Percentiles rank a stretch among this genome's conserved stretches.
These are phyloP conservation scores for Earliella scabrosa DNA, from an alignment of 1,284 basidiomycete species.

Conservation along the genomic window DNA sequence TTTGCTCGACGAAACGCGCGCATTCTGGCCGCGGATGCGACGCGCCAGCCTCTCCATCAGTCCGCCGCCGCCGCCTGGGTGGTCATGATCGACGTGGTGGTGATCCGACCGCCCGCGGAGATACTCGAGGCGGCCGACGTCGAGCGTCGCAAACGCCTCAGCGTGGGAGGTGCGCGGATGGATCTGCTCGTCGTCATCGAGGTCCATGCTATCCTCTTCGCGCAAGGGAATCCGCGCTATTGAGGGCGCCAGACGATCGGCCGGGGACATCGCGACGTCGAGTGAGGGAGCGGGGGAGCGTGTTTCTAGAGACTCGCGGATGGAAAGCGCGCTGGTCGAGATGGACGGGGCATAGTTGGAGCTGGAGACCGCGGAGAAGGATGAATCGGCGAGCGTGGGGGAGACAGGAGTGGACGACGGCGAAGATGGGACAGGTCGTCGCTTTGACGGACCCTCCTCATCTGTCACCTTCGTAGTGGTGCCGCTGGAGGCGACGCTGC, in stretches of 20 bases:
- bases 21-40: constrained; percentile 30
- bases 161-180: constrained; percentile 67
- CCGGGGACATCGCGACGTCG: constrained; percentile 14
- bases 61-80: constrained; percentile 25
- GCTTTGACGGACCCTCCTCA: constrained; percentile 28
- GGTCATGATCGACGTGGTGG: constrained; percentile 30
- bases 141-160: constrained; percentile 74
- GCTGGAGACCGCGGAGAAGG: constrained; percentile 10
- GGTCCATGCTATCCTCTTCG: constrained; percentile 32
- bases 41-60: constrained; percentile 27
- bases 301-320: constrained; percentile 19
- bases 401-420: constrained; percentile 21
- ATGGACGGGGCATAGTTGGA: constrained; percentile 21
- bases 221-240: constrained; percentile 12
- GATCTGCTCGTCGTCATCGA: constrained; percentile 44
- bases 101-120: constrained; percentile 41
- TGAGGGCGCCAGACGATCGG: constrained; percentile 3
- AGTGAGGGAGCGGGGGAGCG: constrained; percentile 19
- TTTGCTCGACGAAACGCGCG: constrained; percentile 23
- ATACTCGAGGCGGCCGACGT: constrained; percentile 60
- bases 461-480: constrained; percentile 8
- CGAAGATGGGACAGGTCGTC: constrained; percentile 13
- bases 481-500: constrained; percentile 25
- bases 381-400: constrained; percentile 21
- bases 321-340: constrained; percentile 7